A percentile compares a stretch with the other conserved stretches of the same genome.
These are phyloP conservation scores for Trichoderma sp. DNA, from an alignment of 2,329 filamentous ascomycete species.

Conservation along the genomic window DNA sequence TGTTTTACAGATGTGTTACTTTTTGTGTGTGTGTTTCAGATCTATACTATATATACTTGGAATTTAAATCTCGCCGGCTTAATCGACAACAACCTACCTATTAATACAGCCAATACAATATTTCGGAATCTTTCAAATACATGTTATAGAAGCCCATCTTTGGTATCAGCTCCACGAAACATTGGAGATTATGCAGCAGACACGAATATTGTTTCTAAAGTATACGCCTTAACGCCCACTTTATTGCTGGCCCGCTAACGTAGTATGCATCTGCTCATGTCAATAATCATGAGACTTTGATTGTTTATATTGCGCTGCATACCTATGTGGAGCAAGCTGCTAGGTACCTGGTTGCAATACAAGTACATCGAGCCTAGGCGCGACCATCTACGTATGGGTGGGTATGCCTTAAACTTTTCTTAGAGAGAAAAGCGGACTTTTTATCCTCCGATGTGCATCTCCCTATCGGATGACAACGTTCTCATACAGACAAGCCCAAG, in stretches of 20 bases:
- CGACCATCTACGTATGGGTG: background rate
- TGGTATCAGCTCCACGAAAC: background rate
- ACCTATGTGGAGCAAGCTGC: background rate
- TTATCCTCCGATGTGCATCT: conserved; percentile 12
- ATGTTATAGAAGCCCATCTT: background rate
- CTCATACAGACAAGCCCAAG: background rate
- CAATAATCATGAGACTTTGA: background rate
- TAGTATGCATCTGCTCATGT: background rate
- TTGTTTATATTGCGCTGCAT: background rate
- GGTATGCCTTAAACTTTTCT: conserved; percentile 5
- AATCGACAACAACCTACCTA: background rate
- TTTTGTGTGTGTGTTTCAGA: background rate
- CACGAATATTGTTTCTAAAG: background rate
- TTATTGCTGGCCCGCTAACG: background rate
- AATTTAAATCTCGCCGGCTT: background rate
- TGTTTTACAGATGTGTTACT: background rate
- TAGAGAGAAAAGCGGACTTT: conserved; percentile 8
- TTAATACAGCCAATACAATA: background rate
- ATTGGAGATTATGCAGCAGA: background rate
- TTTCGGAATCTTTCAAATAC: background rate
- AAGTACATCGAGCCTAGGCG: conserved; percentile 6
- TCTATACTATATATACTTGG: background rate
- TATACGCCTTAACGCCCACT: background rate
- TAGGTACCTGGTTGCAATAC: background rate
- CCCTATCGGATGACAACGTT: background rate